Conservation (phyloP, 805 yeast species). For the Metschnikowia reukaufii region DNA sequence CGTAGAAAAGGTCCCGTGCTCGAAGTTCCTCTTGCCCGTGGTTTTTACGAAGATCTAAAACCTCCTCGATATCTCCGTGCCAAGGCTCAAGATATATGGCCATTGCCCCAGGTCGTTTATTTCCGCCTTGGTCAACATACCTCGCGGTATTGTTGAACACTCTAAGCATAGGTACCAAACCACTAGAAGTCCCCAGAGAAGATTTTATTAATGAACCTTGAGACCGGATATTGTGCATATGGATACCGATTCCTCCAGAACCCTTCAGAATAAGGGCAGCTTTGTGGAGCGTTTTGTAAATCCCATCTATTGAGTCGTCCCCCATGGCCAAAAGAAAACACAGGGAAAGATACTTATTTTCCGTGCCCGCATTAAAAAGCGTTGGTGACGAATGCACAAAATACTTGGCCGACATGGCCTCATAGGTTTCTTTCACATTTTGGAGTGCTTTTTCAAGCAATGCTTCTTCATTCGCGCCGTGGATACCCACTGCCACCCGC, state of each 20-base stretch:
- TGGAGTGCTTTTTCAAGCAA: conserved; percentile 1
- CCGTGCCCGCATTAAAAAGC: conserved; percentile 88
- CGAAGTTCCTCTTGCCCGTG: conserved; percentile 94
- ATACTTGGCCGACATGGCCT: conserved; percentile 80
- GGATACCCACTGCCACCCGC: conserved; percentile 92
- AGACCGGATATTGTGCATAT: conserved; percentile 82
- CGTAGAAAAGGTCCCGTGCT: conserved; percentile 91
- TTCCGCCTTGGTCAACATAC: conserved; percentile 98
- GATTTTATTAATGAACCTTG: conserved; percentile 88
- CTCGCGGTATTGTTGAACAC: conserved; percentile 95
- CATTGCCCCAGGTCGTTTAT: conserved; percentile 96
- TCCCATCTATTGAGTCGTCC: conserved; percentile 95
- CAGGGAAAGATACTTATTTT: conserved; percentile 81
- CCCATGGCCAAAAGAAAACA: conserved; percentile 90
- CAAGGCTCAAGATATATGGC: conserved; percentile 94
- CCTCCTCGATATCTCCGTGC: conserved; percentile 90
- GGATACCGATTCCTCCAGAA: conserved; percentile 95
- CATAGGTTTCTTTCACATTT: conserved; percentile 73
- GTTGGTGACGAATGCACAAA: conserved; percentile 97
- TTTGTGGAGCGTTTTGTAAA: conserved; percentile 82
- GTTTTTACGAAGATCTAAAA: conserved; percentile 83
- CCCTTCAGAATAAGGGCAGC: conserved; percentile 90
- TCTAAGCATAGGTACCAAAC: conserved; percentile 93
- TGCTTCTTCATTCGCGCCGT: conserved; percentile 60
- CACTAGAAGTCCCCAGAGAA: conserved; percentile 89